phyloP scores from a whole-genome alignment of 148 eudicot genomes.

The Cornus florida region DNA sequence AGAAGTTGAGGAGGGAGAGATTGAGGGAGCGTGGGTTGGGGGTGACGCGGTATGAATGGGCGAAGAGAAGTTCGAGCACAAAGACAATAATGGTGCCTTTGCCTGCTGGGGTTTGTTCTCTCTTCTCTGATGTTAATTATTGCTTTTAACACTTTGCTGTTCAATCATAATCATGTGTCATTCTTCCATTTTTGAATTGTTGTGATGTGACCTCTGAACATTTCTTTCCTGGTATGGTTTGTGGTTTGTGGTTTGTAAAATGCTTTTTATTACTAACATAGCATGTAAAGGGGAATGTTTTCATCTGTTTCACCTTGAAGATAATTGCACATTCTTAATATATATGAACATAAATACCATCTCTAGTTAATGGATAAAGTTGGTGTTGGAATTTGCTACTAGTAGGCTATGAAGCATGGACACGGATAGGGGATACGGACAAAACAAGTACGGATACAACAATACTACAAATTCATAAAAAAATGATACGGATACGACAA shows the following conservation, averaged over 20 bases:
- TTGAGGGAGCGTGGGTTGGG: constrained; percentile 94
- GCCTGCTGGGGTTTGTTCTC: constrained; percentile 89
- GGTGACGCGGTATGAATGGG: constrained; percentile 96
- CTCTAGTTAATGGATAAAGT: constrained; percentile 1
- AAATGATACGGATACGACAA: no score
- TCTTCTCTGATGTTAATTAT: constrained; percentile 9
- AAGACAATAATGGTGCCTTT: constrained; percentile 84
- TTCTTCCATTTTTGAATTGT: not conserved
- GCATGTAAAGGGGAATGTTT: no score
- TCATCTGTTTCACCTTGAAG: no score
- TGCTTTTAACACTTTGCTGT: not conserved
- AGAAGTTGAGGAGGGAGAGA: constrained; percentile 96
- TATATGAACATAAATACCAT: not conserved
- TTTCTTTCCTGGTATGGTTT: not conserved
- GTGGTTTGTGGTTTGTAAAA: not conserved
- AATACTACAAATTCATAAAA: no score
- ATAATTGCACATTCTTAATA: not conserved
- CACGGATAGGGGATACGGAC: no score
- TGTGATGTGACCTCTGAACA: not conserved
- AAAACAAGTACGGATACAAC: no score
- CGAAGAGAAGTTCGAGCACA: constrained; percentile 54
- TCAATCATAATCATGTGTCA: not conserved
- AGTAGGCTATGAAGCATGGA: no score
- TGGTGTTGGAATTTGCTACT: not conserved
- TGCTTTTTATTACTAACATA: no score